Base-by-base conservation (phyloP, 176 grass and related monocot genomes). In the Triticum monococcum region DNA sequence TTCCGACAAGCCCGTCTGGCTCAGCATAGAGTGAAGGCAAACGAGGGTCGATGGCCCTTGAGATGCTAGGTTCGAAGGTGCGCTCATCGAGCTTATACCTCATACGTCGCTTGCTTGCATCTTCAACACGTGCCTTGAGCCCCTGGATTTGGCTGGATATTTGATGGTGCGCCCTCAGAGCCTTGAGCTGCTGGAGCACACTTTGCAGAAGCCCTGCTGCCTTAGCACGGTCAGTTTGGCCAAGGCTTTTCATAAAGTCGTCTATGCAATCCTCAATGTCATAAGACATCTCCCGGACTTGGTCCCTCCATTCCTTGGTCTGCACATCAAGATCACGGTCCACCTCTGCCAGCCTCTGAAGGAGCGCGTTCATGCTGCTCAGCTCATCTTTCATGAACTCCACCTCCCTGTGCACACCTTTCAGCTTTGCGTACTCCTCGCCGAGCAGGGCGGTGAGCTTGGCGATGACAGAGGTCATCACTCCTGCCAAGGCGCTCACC, bases 341-440 rank as follows among this genome's bases (percentile, higher is more conserved):
- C 28, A 52, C 79, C 40, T 18, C 79, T 7, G 62, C 79, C 38
- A 81, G 9, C 70, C 48, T 78, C 23, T 85, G 25, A 32, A 85
- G 83, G 46, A 85, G 24, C 8, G 83, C 83, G 1, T 76, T 65
- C 83, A 85, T 76, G 83, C 71, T 85, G 38, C 83, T 78, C 25
- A 85, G 43, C 74, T 85, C 83, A 8, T 78, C 70, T 31, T 45
- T 78, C 20, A 86, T 28, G 57, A 45, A 86, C 48, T 35, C 43
- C 26, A 66, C 77, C 72, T 86, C 83, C 12, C 41, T 37, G 28
- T 24, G 41, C 40, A 86, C 48, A 48, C 54, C 57, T 72, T 75
- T 86, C 31, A 76, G 36, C 65, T 57, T 52, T 11, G 79, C 9
- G 11, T 82, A 82, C 66, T 82, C 80, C 65, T 82, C 52, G 31